These are phyloP conservation scores for Huiozyma naganishii DNA, from an alignment of 805 yeast species.

Conservation along the genomic window DNA sequence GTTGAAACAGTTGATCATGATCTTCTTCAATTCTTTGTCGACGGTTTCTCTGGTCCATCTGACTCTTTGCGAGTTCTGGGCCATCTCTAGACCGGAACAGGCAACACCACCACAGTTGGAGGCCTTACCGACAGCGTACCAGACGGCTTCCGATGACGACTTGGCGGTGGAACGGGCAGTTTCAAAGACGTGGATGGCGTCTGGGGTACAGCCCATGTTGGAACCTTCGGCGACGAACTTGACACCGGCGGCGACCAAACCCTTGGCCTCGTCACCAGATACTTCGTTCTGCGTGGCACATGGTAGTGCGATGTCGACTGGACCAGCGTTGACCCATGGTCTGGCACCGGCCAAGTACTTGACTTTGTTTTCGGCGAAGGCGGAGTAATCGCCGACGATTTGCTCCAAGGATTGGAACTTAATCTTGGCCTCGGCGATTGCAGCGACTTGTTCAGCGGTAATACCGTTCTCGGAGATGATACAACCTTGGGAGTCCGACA, in stretches of 20 bases:
- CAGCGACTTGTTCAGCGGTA: slow-evolving; percentile 68
- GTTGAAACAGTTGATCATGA: slow-evolving; percentile 88
- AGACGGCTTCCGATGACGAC: slow-evolving; percentile 43
- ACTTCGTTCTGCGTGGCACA: slow-evolving; percentile 98
- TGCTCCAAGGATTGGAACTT: slow-evolving; percentile 67
- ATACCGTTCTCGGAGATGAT: slow-evolving; percentile 73
- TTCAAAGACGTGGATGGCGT: slow-evolving; percentile 92
- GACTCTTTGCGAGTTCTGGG: slow-evolving; percentile 94
- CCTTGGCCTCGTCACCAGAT: slow-evolving; percentile 92
- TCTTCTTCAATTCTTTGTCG: slow-evolving; percentile 78
- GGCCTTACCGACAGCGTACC: slow-evolving; percentile 99
- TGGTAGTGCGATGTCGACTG: slow-evolving; percentile 92
- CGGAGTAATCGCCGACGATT: slow-evolving; percentile 45
- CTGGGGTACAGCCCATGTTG: slow-evolving; percentile 98
- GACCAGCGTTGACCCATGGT: slow-evolving; percentile 90
- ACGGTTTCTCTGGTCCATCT: slow-evolving; percentile 89
- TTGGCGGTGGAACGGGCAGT: slow-evolving; percentile 48
- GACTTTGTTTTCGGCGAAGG: slow-evolving; percentile 49
- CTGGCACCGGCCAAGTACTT: slow-evolving; percentile 87
- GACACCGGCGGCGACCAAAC: slow-evolving; percentile 84
- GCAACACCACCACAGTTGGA: slow-evolving; percentile 99
- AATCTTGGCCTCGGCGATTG: slow-evolving; percentile 67
- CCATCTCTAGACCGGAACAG: slow-evolving; percentile 97
- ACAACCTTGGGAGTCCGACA: slow-evolving; percentile 92
- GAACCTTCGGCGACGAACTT: slow-evolving; percentile 97